Evolutionary conservation across 257 asterid genomes (phyloP), one percentile per base, ranked within the genome.

Genomic region (Misopates orontium): DNA sequence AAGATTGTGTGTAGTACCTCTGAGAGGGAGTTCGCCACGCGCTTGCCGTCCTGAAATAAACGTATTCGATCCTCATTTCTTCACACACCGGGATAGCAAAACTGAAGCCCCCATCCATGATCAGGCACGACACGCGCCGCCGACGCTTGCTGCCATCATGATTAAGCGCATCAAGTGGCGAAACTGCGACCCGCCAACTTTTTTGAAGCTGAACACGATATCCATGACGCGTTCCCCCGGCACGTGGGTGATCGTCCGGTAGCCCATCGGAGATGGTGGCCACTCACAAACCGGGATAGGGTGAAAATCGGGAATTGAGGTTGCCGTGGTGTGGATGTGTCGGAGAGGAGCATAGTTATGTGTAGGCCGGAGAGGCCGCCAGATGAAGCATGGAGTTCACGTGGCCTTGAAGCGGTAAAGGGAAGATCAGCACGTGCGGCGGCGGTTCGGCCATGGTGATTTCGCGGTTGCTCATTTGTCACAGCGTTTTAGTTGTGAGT

Each of bases 361-460:
- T 84, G 71, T 48, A 84, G 6, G 60, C 73, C 84, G 31, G 84
- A 71, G 56, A 82, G 77, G 44, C 84, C 0, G 88, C 88, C 1
- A 84, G 77, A 71, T 86, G 81, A 69, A 86, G 74, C 85, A 76
- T 82, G 74, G 82, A 76, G 79, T 83, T 86, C 0, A 81, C 78
- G 1, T 81, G 94, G 36, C 95, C 89, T 56, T 80, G 95, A 11
- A 73, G 61, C 0, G 90, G 95, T 0, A 75, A 39, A 4, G 95
- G 91, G 31, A 79, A 87, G 15, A 87, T 71, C 56, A 87, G 80
- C 20, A 84, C 68, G 32, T 82, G 89, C 2, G 86, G 71, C 25
- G 88, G 81, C 45, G 48, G 57, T 3, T 2, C 11, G n/a, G n/a
- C n/a, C n/a, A n/a, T n/a, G n/a, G n/a, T n/a, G n/a, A n/a, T n/a